Base-by-base conservation (phyloP, 2,329 filamentous ascomycete species). In the Sarocladiaceae sp. region DNA sequence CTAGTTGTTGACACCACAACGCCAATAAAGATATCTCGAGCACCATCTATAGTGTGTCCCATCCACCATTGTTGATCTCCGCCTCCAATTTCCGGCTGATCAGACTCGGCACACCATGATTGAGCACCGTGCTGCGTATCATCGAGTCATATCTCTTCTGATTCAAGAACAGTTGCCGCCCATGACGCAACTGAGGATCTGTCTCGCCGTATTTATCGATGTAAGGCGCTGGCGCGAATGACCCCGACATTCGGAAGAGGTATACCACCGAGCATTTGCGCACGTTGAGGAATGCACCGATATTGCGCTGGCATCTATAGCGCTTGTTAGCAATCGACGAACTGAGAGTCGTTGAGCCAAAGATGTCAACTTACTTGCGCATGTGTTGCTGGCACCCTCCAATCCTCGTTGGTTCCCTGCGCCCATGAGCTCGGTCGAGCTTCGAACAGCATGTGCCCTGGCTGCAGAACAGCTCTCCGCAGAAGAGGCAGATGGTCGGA, bases 201-300 rank as follows among this genome's bases (percentile, higher is more conserved):
- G 90, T 88, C 76, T 99, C 94, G 58, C 95, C 95, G 66, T 97
- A 95, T 65, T 89, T 88, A 69, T 99, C 94, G 57, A 97, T 86
- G 68, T 97, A 99, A 0, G 94, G 94, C 3, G 94, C 93, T 37
- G 86, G 81, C 57, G 87, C 86, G 74, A 88, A 99, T 23, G 88
- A 91, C 35, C 94, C 94, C 44, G 88, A 88, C 28, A 78, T 76
- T 54, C 86, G 83, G 71, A 96, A 91, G 52, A 96, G 75, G 68
- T 96, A 96, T 55, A 96, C 83, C 36, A 96, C 84, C 59, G 87
- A 90, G 72, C 95, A 97, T 73, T 97, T 97, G 59, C 94, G 88
- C 60, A 99, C 93, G 67, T 96, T 96, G 68, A 99, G 87, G 73
- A 95, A 97, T 29, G 97, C 75, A n/a, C 94, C 94, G 46, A 96